Evolutionary conservation across 2,329 filamentous ascomycete species (phyloP), one percentile per base, ranked within the genome.

Genomic region (Fusarium pininemorale): DNA sequence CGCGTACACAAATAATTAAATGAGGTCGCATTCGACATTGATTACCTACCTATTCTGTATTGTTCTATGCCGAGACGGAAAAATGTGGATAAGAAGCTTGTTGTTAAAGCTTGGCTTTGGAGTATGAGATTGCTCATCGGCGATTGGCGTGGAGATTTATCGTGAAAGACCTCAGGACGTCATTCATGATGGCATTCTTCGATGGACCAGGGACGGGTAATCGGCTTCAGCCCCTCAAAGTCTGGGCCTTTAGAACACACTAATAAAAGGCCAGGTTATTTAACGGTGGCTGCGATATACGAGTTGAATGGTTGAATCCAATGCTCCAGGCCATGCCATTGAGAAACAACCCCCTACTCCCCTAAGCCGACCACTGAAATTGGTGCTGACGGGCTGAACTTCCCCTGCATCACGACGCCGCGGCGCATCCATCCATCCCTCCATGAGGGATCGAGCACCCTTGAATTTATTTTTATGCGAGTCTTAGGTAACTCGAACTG

Each of bases 61-160:
- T 37, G 32, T 41, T 37, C 8, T 41, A 35, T 56, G 53, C 66
- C 62, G 38, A 74, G 67, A 38, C 63, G 67, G 67, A 38, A 72
- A 44, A 69, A 55, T 74, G 72, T 74, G 72, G 72, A 58, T 60
- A 73, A 39, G 70, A 73, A 74, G 72, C 72, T 74, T 74, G 41
- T 62, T 50, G 16, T 30, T 42, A 75, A 70, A 74, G 72, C 72
- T 74, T 75, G 55, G 72, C 64, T 18, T 47, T 32, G 35, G 26
- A 50, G 59, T 18, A 74, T 75, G 72, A 73, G 50, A 63, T 61
- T 70, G 54, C 47, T 57, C 26, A 67, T 75, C 45, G 35, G 42
- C 72, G 69, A 75, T 75, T 75, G 72, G 72, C 45, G 67, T 72
- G 35, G 51, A 44, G 37, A 45, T 45, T 57, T 41, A 32, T 37